Evolutionary conservation across 1,284 basidiomycete species (phyloP).

Genomic region (Leccinum pachyderme): DNA sequence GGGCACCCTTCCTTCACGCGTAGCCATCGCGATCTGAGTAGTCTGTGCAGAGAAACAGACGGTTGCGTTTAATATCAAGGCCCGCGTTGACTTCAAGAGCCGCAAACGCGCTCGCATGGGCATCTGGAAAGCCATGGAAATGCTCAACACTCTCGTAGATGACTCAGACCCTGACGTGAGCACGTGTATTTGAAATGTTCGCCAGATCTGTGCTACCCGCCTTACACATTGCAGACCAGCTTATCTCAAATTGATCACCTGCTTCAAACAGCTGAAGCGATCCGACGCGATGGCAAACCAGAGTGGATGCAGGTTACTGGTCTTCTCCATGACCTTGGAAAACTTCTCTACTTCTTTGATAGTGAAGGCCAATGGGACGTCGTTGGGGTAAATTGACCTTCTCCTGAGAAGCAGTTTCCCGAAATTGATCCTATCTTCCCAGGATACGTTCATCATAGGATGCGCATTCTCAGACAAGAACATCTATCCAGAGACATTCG

Average conservation of each 20-base stretch:
- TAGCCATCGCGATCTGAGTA: slow-evolving; percentile 3
- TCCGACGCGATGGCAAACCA: slow-evolving; percentile 84
- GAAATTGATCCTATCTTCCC: slow-evolving; percentile 15
- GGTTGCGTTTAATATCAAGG: slow-evolving; percentile 77
- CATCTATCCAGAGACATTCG: slow-evolving; percentile 85
- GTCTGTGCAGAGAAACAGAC: slow-evolving; percentile 75
- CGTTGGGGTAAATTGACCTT: slow-evolving; percentile 57
- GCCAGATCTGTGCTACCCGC: slow-evolving; percentile 10
- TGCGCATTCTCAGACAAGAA: slow-evolving; percentile 83
- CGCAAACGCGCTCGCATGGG: slow-evolving; percentile 66
- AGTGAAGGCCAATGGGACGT: slow-evolving; percentile 91
- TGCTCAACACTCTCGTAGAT: slow-evolving; percentile 85
- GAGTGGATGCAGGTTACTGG: slow-evolving; percentile 91
- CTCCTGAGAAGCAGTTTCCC: neutral
- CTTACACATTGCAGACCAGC: slow-evolving; percentile 48
- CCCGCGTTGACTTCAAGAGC: slow-evolving; percentile 71
- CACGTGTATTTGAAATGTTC: slow-evolving; percentile 5
- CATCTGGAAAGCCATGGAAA: slow-evolving; percentile 90
- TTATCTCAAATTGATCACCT: slow-evolving; percentile 89
- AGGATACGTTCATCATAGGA: slow-evolving; percentile 89
- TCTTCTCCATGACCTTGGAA: slow-evolving; percentile 86
- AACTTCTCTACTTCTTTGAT: slow-evolving; percentile 79
- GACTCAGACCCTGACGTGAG: slow-evolving; percentile 84
- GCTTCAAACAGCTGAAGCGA: slow-evolving; percentile 90
- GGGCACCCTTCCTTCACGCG: slow-evolving; percentile 11